Base-by-base conservation (phyloP, 257 asterid genomes). In the Knoxia roxburghii region DNA sequence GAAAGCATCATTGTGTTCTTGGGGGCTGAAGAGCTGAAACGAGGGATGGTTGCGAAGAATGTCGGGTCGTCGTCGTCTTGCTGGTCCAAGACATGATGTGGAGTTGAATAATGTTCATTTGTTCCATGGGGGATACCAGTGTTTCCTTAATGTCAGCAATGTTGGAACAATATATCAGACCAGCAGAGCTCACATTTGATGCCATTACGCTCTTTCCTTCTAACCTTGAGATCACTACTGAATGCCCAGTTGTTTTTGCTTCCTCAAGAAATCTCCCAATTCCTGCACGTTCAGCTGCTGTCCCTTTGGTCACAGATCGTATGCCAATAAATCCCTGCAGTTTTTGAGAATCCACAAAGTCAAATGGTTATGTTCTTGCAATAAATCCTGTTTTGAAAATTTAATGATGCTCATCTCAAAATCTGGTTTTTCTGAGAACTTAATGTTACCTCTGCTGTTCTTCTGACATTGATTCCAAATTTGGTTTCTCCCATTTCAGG, bases 361-460 rank as follows among this genome's bases (percentile, higher is more conserved):
- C 6, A 39, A 12, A 39, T 39, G 45, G 8, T 39, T 39, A 12
- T n/a, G n/a, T n/a, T n/a, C n/a, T n/a, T n/a, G n/a, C n/a, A n/a
- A n/a, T n/a, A n/a, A n/a, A n/a, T n/a, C n/a, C n/a, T n/a, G 6
- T 33, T 33, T 2, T 6, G 11, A 39, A 39, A 39, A 39, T 39
- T 1, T 39, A 5, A 39, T 39, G 45, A 8, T 6, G 45, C 9
- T 39, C 45, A 39, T 39, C 17, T 37, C 1, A 35, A 23, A 35
- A 17, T 12, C 6, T 39, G 45, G 45, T 39, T n/a, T n/a, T n/a
- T n/a, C n/a, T n/a, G n/a, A n/a, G n/a, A n/a, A n/a, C n/a, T n/a
- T n/a, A n/a, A n/a, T n/a, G n/a, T n/a, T 69, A 83, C 91, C 84
- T 85, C 85, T 18, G 82, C 91, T 0, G 79, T 82, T 66, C 82